Evolutionary conservation across 176 grass and related monocot species (phyloP).

Genomic region (Poa annua): DNA sequence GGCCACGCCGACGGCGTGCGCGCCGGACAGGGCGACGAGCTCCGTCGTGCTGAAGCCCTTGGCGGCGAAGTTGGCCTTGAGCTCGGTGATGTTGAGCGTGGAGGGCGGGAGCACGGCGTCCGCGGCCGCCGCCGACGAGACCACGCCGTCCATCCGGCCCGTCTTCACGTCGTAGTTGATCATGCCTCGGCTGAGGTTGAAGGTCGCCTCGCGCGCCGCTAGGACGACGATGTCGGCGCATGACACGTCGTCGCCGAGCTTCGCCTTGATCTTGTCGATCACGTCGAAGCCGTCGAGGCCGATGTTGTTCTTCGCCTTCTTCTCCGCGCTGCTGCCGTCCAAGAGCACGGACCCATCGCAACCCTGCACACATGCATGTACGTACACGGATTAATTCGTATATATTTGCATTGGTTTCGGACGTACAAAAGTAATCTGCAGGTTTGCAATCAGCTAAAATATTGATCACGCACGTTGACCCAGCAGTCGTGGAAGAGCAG

Average conservation of each 20-base stretch:
- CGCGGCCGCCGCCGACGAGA: conserved; percentile 25
- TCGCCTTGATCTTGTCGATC: conserved; percentile 48
- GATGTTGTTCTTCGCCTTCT: conserved; percentile 30
- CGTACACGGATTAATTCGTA: too few relatives aligned
- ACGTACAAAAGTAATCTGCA: too few relatives aligned
- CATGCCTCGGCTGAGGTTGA: conserved; percentile 15
- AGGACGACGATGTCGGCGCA: conserved; percentile 56
- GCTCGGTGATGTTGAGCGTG: conserved; percentile 26
- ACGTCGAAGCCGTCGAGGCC: conserved; percentile 46
- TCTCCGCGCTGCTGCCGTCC: conserved; percentile 43
- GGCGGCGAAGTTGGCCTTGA: conserved; percentile 27
- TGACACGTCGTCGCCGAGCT: conserved; percentile 26
- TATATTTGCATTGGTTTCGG: too few relatives aligned
- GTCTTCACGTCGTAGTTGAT: conserved; percentile 27
- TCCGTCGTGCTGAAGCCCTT: conserved; percentile 38
- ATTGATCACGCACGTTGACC: conserved; percentile 45
- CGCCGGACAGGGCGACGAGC: conserved; percentile 52
- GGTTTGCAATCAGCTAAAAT: too few relatives aligned
- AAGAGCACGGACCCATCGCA: conserved; percentile 61
- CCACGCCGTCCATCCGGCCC: conserved; percentile 46
- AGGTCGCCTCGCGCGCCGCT: conserved; percentile 41
- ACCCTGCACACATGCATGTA: conserved; percentile 19
- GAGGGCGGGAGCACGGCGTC: conserved; percentile 36
- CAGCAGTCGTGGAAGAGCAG: conserved; percentile 66
- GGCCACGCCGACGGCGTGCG: conserved; percentile 50